phyloP scores from a whole-genome alignment of 371 early-diverging fungal species.

The Umbelopsis sp. region DNA sequence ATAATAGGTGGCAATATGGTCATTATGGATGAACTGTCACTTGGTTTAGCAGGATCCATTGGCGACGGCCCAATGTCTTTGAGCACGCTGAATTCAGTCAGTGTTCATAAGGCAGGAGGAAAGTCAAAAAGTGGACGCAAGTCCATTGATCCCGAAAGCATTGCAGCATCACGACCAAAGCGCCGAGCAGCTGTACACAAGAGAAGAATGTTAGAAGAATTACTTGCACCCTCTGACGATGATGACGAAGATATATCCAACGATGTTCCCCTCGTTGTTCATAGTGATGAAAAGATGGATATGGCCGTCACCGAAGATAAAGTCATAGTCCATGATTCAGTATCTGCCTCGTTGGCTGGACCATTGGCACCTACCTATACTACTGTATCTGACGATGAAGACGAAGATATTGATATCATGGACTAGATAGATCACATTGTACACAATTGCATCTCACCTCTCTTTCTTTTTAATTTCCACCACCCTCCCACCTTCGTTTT shows the following conservation, averaged over 20 bases:
- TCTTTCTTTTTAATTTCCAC: not conserved
- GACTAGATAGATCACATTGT: constrained; percentile 21
- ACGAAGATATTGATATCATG: constrained; percentile 43
- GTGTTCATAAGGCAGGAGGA: not conserved
- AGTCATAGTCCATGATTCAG: constrained; percentile 43
- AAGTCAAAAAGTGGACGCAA: not conserved
- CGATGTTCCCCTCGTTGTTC: constrained; percentile 30
- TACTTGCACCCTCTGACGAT: constrained; percentile 46
- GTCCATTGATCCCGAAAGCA: constrained; percentile 32
- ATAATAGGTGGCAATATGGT: not conserved
- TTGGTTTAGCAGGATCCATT: constrained; percentile 3
- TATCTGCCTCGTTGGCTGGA: constrained; percentile 20
- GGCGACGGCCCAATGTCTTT: not conserved
- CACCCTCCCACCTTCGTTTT: not conserved
- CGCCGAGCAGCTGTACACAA: constrained; percentile 50
- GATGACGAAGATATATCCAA: constrained; percentile 22
- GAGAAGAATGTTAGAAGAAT: constrained; percentile 47
- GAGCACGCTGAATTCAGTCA: constrained; percentile 1
- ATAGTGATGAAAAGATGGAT: constrained; percentile 49
- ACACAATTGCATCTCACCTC: constrained; percentile 7
- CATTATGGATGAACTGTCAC: not conserved
- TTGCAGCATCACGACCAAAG: constrained; percentile 45
- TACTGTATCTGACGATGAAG: constrained; percentile 26
- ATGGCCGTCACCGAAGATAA: constrained; percentile 43
- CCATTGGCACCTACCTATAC: constrained; percentile 12